Evolutionary conservation across 495 filamentous ascomycete genomes (phyloP), one percentile per base, ranked within the genome.

Genomic region (Penicillium canescens): DNA sequence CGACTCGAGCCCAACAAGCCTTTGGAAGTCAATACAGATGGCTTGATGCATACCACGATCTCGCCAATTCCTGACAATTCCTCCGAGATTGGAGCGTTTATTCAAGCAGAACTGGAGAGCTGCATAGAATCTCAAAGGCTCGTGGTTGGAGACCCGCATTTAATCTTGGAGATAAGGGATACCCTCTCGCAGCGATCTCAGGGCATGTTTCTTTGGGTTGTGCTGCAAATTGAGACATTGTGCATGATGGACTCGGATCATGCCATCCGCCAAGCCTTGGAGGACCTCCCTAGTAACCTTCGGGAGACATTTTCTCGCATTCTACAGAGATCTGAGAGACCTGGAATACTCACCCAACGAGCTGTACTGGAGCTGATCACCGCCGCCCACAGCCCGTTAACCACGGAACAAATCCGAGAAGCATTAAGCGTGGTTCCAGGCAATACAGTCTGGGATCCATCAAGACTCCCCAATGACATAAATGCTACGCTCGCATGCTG

Each of bases 121-220:
- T 53, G 62, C 42, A 41, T 76, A 23, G 52, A 65, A 46, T 63
- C 62, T 18, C 54, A 58, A 54, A 60, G 60, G 43, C 54, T 78
- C 35, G 48, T 46, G n/a, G 50, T 77, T 41, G 65, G 66, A 39
- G 56, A 77, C 47, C 64, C 72, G 14, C 54, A 49, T 6, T 48
- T 77, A 10, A 68, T 73, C 41, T 34, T 70, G 64, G 53, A 42
- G 3, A 60, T 60, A 12, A 40, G 38, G 44, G 57, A 61, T 18
- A 40, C 55, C 1, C 42, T 59, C 6, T 16, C 46, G 2, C 33
- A 54, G 12, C 57, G 60, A 10, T 52, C 43, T 10, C 51, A 63
- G 34, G 60, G 60, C 16, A 77, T 79, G 72, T 78, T 79, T 47
- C 72, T 77, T 31, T 79, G 75, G 76, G 75, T 73, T 11, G 66